phyloP scores from a whole-genome alignment of 1,284 basidiomycete species.

The Puccinia sorghi region DNA sequence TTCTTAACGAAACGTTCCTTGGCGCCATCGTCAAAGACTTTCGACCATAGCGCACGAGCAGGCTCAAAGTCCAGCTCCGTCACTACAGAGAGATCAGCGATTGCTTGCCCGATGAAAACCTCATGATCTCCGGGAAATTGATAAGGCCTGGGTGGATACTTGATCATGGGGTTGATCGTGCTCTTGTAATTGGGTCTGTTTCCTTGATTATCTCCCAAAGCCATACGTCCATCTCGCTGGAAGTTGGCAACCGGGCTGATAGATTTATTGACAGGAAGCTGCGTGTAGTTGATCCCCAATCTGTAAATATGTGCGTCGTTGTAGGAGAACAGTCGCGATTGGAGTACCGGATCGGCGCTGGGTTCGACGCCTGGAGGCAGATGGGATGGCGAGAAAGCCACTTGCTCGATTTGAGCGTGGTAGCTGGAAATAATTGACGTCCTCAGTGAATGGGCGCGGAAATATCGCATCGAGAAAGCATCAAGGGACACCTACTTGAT shows the following conservation, averaged over 20 bases:
- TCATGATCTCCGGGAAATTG: slow-evolving; percentile 64
- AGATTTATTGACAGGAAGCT: slow-evolving; percentile 53
- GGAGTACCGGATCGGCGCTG: slow-evolving; percentile 56
- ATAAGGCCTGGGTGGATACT: slow-evolving; percentile 38
- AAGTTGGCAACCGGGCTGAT: slow-evolving; percentile 49
- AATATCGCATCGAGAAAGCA: neutral
- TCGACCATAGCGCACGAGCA: slow-evolving; percentile 74
- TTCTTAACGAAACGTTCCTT: slow-evolving; percentile 74
- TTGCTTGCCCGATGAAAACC: slow-evolving; percentile 71
- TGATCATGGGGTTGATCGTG: slow-evolving; percentile 33
- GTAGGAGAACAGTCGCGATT: slow-evolving; percentile 57
- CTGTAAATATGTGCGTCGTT: slow-evolving; percentile 55
- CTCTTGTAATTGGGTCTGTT: slow-evolving; percentile 44
- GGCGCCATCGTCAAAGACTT: slow-evolving; percentile 72
- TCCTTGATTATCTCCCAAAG: slow-evolving; percentile 46
- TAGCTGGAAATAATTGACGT: slow-evolving; percentile 15
- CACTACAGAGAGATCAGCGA: slow-evolving; percentile 71
- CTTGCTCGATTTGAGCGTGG: slow-evolving; percentile 44
- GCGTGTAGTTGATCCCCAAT: slow-evolving; percentile 57
- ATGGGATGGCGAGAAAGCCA: slow-evolving; percentile 51
- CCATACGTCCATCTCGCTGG: slow-evolving; percentile 46
- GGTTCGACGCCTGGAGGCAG: slow-evolving; percentile 55
- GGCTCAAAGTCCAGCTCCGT: slow-evolving; percentile 89
- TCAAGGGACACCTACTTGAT: slow-evolving; percentile 24
- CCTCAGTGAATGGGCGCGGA: neutral